phyloP scores from a whole-genome alignment of 768 basidiomycete genomes.

The Tulasnella sp. region DNA sequence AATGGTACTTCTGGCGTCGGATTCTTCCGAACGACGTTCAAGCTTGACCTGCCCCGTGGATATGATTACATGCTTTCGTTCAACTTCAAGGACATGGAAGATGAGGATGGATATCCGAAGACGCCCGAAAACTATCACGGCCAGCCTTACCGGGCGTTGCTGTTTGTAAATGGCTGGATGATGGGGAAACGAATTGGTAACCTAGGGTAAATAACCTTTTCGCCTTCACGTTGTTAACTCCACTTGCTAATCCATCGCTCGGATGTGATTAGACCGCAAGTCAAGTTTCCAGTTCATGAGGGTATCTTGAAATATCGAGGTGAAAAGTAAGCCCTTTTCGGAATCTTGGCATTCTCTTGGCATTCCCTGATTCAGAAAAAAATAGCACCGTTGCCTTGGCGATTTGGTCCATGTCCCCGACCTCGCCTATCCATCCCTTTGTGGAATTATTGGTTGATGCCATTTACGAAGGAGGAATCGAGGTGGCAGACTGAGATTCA shows the following conservation, averaged over 20 bases:
- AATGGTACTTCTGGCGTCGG: slow-evolving; percentile 51
- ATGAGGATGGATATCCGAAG: too few species aligned
- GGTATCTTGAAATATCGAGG: slow-evolving; percentile 63
- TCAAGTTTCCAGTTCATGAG: slow-evolving; percentile 69
- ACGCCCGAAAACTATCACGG: not conserved
- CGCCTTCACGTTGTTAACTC: not conserved
- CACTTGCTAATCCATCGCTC: not conserved
- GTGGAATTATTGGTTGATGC: too few species aligned
- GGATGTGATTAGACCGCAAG: slow-evolving; percentile 44
- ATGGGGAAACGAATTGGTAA: slow-evolving; percentile 70
- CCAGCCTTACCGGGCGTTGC: slow-evolving; percentile 54
- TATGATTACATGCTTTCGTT: slow-evolving; percentile 63
- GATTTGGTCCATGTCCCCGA: too few species aligned
- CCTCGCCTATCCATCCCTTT: too few species aligned
- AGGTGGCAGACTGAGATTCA: too few species aligned
- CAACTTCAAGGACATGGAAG: slow-evolving; percentile 42
- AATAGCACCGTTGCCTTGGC: too few species aligned
- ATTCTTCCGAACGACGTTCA: slow-evolving; percentile 67
- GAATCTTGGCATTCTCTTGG: too few species aligned
- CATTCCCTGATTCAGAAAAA: too few species aligned
- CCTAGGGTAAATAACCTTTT: slow-evolving; percentile 43
- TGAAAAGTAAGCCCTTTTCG: too few species aligned
- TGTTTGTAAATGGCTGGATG: slow-evolving; percentile 85
- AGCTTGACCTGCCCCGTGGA: slow-evolving; percentile 42
- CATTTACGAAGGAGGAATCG: too few species aligned